Base-by-base conservation (phyloP, 1,139 yeast species). In the Torulaspora pretoriensis region DNA sequence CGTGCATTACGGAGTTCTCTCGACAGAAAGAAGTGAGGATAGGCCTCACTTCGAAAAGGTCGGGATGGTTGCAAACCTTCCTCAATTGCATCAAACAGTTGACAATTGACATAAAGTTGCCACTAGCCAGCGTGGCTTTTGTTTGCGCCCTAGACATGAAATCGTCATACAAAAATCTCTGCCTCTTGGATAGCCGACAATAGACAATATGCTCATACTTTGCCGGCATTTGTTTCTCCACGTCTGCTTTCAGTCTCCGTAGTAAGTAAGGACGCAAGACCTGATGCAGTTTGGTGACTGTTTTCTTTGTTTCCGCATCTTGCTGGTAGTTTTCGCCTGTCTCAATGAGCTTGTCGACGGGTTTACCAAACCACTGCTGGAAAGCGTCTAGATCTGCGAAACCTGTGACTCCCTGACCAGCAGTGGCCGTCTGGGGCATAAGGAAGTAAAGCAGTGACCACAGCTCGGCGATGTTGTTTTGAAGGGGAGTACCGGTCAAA, bases 211-310 rank as follows among this genome's bases (percentile, higher is more conserved):
- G 99, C 63, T 94, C 99, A 64, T 88, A 86, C 62, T 94, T 94
- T 1, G 87, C 97, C 1, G 99, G 99, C 98, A 94, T 92, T 67
- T 94, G 98, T 63, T 92, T 88, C 59, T 94, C 99, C 10, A 94
- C 99, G 65, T 94, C 99, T 23, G 88, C 89, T 63, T 94, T 94
- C 59, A 94, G 74, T 53, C 99, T 81, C 61, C 99, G 80, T 48
- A 94, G 70, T 38, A 94, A 70, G 59, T 92, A 94, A 0, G 99
- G 99, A 50, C 98, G 76, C 55, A 94, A 71, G 16, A 94, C 96
- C 62, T 88, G 96, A 67, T 94, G 99, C 45, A 94, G 72, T 59
- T 95, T 84, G 7, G 87, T 73, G 19, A 94, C 96, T 0, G 97
- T 90, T 50, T 81, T 79, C 50, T 78, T 78, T 0, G 97, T 87